These are phyloP conservation scores for Spirogloea muscicola DNA, from an alignment of 139 green algal species.

Conservation along the genomic window DNA sequence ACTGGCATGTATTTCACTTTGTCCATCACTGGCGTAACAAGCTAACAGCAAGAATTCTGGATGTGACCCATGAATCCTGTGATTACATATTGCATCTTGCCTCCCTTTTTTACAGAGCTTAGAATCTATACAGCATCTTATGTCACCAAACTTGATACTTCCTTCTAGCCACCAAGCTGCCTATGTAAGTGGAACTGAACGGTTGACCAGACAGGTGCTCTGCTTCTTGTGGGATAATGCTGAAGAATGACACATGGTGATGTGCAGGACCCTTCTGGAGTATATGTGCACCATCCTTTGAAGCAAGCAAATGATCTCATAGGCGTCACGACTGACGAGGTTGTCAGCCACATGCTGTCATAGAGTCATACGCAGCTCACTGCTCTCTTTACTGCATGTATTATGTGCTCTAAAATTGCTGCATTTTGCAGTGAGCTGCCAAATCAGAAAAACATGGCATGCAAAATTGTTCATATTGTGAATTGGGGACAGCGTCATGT, in stretches of 20 bases:
- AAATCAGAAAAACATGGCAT: too few relatives aligned
- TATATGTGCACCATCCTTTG: conserved; percentile 30
- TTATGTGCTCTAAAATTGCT: too few relatives aligned
- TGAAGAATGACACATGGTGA: too few relatives aligned
- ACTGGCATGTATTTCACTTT: too few relatives aligned
- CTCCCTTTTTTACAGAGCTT: background rate
- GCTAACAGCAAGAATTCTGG: background rate
- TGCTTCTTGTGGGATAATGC: too few relatives aligned
- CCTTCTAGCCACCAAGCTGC: background rate
- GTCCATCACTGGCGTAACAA: too few relatives aligned
- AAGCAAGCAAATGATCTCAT: conserved; percentile 48
- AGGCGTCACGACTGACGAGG: conserved; percentile 38
- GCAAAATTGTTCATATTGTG: too few relatives aligned
- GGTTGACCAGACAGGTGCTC: too few relatives aligned
- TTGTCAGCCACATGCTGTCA: conserved; percentile 5
- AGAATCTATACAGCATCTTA: background rate
- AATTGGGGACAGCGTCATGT: too few relatives aligned
- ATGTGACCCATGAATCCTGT: background rate
- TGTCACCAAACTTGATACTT: background rate
- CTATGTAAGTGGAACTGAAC: too few relatives aligned
- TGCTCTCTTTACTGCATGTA: too few relatives aligned
- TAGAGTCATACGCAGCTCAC: background rate
- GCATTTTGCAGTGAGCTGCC: too few relatives aligned
- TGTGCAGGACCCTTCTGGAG: conserved; percentile 22
- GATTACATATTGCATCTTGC: background rate